These are phyloP conservation scores for Saturnispora quitensis DNA, from an alignment of 805 yeast genomes.

Conservation along the genomic window DNA sequence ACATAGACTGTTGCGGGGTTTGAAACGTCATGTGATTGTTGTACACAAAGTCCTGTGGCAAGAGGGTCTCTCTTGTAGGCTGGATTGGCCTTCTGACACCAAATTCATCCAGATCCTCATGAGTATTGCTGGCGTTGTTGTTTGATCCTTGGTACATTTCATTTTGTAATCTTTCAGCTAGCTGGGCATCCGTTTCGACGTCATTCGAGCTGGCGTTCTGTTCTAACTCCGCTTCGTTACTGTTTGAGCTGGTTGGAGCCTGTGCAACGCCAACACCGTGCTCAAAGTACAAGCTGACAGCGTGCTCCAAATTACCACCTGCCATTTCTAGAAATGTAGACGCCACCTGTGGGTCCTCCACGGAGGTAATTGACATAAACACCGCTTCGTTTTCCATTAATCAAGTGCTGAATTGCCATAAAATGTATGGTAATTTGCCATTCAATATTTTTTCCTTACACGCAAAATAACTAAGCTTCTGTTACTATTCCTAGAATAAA, in stretches of 20 bases:
- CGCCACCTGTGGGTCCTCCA: slow-evolving; percentile 59
- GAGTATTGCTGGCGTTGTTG: neutral
- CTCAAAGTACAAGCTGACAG: slow-evolving; percentile 78
- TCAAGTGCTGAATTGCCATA: slow-evolving; percentile 21
- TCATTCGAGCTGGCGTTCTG: slow-evolving; percentile 3
- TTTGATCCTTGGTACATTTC: slow-evolving; percentile 44
- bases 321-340: slow-evolving; percentile 70
- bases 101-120: slow-evolving; percentile 18
- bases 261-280: slow-evolving; percentile 33
- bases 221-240: slow-evolving; percentile 13
- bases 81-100: slow-evolving; percentile 71
- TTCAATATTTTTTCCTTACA: neutral
- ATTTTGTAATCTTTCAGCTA: slow-evolving; percentile 55
- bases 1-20: slow-evolving; percentile 32
- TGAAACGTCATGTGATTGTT: slow-evolving; percentile 2
- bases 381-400: slow-evolving; percentile 38
- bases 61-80: slow-evolving; percentile 61
- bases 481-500: too few relatives aligned
- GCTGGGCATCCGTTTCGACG: slow-evolving; percentile 32
- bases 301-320: slow-evolving; percentile 69
- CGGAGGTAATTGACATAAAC: slow-evolving; percentile 79
- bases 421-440: neutral
- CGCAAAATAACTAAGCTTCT: neutral
- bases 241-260: neutral
- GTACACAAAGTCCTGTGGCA: slow-evolving; percentile 19